Conservation (phyloP, 805 yeast genomes). For the Brettanomyces custersianus region DNA sequence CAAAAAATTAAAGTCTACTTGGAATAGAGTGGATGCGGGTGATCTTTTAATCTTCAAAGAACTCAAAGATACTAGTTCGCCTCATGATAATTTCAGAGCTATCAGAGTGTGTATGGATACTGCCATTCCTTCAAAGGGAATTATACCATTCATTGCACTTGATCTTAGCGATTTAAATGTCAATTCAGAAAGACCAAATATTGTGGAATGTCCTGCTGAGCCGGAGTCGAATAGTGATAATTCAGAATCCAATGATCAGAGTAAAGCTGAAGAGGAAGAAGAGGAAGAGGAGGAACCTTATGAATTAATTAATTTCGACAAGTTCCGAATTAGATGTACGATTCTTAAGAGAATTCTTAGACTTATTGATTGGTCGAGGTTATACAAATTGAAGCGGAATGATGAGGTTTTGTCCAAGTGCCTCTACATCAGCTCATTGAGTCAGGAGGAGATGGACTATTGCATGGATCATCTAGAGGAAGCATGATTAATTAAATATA, state of each 20-base stretch:
- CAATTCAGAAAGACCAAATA: constrained; percentile 55
- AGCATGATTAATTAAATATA: background rate
- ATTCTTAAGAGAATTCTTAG: constrained; percentile 71
- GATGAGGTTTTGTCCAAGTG: constrained; percentile 74
- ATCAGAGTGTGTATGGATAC: constrained; percentile 53
- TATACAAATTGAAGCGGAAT: constrained; percentile 48
- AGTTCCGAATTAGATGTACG: constrained; percentile 66
- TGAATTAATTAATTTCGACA: constrained; percentile 62
- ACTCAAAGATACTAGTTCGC: constrained; percentile 64
- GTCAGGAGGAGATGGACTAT: constrained; percentile 60
- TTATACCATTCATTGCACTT: constrained; percentile 85
- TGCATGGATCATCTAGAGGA: constrained; percentile 21
- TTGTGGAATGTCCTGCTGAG: constrained; percentile 15
- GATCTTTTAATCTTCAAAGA: constrained; percentile 61
- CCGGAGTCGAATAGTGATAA: constrained; percentile 7
- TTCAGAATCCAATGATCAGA: constrained; percentile 4
- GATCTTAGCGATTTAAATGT: constrained; percentile 76
- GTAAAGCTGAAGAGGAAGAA: background rate
- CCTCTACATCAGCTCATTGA: constrained; percentile 64
- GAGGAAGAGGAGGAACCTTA: constrained; percentile 18
- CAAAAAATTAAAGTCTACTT: constrained; percentile 53
- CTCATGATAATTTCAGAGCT: constrained; percentile 61
- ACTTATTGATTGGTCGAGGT: constrained; percentile 76
- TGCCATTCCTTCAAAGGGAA: constrained; percentile 58
- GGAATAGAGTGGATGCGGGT: constrained; percentile 65